Base-by-base conservation (phyloP, 805 yeast genomes). In the Ogataea chonburiensis region DNA sequence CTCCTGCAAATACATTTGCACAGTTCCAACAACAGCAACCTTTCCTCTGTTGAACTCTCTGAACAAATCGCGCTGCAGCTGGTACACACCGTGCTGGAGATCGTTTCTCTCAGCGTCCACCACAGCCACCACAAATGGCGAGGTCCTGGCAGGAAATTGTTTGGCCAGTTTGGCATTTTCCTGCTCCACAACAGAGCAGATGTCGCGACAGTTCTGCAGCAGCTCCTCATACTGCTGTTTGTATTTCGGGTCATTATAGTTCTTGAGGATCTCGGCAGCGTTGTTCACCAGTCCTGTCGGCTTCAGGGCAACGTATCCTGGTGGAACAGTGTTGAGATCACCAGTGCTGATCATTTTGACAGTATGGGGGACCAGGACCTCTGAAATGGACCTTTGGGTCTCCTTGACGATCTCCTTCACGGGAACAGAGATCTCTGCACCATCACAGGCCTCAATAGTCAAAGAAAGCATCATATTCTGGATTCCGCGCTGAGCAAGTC, bases 381-480 rank as follows among this genome's bases (percentile, higher is more conserved):
- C 73, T 30, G 71, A 72, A 33, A 89, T 72, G 9, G 95, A 84
- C 29, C 68, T 66, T 40, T 76, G 68, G 13, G 91, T 83, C 56
- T 80, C 81, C 13, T 61, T 50, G 23, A 83, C 77, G 42, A 85
- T 82, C 45, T 67, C 68, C 25, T 77, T 79, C 26, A 77, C 67
- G n/a, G 52, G 40, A 25, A 58, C 56, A 7, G 57, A 42, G 60
- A 75, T 67, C 55, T 75, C 72, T 40, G 73, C 74, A 24, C 95
- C 96, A 46, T 86, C 86, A 36, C 96, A 81, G 38, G 93, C 95
- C 63, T 89, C 98, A 34, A 89, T 88, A 11, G 96, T 86, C 58
- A 87, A 76, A 1, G 94, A 82, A n/a, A 89, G 67, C 95, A 89
- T 87, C 95, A 89, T 86, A 67, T 89, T 91, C 49, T 85, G 77